Evolutionary conservation across 306 rosid species (phyloP), one percentile per base, ranked within the genome.

Genomic region (Rosa lucieae): DNA sequence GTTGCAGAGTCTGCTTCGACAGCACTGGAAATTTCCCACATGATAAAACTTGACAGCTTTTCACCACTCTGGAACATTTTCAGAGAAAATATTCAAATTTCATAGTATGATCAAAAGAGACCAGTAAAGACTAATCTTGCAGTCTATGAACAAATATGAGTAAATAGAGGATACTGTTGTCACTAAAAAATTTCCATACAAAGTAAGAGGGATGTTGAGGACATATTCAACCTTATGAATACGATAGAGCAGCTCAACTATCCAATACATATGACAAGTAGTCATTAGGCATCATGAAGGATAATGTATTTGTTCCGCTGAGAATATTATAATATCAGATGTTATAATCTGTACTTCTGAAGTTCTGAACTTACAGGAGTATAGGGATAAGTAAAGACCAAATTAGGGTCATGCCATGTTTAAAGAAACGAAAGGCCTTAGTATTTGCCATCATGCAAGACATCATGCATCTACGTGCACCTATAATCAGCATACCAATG

Each of bases 21-120:
- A 74, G 94, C 93, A 79, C 89, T 80, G 56, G 90, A 80, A 77
- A 88, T 77, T 74, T 92, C 89, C 99, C 99, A 92, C 63, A 42
- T 63, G 77, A 92, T 78, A 83, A 95, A 91, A 78, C 84, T 88
- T 67, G 87, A 87, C 81, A 90, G 89, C 83, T 82, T 89, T 80
- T 84, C 91, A 77, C 4, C 73, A 77, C 83, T 78, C 99, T 93
- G 90, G 37, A 68, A 78, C 74, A 84, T 35, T 71, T 21, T 43
- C 46, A 78, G 46, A 72, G 21, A 18, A 14, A 37, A 75, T 71
- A 46, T 21, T 55, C 37, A 68, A 2, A 37, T 70, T 81, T 61
- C 63, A 46, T 18, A 58, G 78, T 78, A 76, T 3, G 67, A 37
- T 48, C 35, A 67, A 77, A 67, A 74, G 21, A 78, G 47, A 9